Percentiles rank a stretch among this genome's conserved stretches.
These are phyloP conservation scores for Acanthamoeba lugdunensis DNA, from an alignment of 208 protist species.

Conservation along the genomic window DNA sequence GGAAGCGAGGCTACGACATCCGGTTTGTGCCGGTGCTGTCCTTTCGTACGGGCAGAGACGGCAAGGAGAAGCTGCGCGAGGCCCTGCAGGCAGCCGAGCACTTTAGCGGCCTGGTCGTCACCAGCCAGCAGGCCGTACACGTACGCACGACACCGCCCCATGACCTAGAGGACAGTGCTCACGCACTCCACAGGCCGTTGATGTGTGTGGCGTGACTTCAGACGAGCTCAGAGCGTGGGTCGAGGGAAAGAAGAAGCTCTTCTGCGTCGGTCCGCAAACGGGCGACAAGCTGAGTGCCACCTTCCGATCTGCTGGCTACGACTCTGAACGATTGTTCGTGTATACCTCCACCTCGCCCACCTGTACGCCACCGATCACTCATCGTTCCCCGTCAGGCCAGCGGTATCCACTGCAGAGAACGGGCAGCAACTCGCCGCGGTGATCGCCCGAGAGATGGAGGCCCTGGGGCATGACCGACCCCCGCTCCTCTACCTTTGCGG, in stretches of 20 bases:
- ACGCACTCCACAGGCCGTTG: neutral
- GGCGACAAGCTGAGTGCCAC: neutral
- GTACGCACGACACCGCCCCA: neutral
- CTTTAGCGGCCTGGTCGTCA: slow-evolving; percentile 23
- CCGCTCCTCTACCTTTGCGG: slow-evolving; percentile 40
- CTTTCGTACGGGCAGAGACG: slow-evolving; percentile 13
- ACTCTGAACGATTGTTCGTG: neutral
- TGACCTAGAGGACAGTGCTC: no score
- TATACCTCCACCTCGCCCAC: no score
- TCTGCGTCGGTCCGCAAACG: slow-evolving; percentile 34
- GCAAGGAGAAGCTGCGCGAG: neutral
- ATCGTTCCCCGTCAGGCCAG: neutral
- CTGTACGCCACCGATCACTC: neutral
- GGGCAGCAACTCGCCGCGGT: neutral
- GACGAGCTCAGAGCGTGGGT: neutral
- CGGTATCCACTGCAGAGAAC: neutral
- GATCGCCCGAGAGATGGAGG: neutral
- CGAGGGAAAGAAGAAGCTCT: neutral
- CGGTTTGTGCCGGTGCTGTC: slow-evolving; percentile 54
- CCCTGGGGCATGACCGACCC: no score
- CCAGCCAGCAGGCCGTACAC: slow-evolving; percentile 49
- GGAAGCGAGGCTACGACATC: neutral
- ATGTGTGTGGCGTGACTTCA: neutral
- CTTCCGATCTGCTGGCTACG: neutral
- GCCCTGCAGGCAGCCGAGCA: neutral